Evolutionary conservation across 2,329 filamentous ascomycete genomes (phyloP), one percentile per base, ranked within the genome.

Genomic region (Pseudogymnoascus pannorum): DNA sequence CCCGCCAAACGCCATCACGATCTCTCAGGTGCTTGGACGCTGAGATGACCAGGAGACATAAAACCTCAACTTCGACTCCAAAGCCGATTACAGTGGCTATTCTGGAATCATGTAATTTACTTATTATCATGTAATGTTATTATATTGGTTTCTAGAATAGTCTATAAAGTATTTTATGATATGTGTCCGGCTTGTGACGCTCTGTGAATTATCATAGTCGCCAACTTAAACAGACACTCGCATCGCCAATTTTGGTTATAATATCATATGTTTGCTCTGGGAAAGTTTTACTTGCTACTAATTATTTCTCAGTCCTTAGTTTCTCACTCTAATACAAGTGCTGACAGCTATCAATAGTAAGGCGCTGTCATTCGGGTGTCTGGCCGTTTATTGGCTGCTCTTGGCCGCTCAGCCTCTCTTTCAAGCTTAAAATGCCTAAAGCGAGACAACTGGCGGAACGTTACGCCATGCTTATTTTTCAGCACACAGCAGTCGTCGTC

Each of bases 391-490:
- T 29, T 51, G 44, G 44, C 24, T 51, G 44, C 16, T 29, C 22
- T 11, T 29, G 22, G 22, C 14, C 4, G n/a, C n/a, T 54, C 48
- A 54, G 48, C 48, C 48, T 31, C 16, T 18, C 26, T 14, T 54
- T 54, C 48, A 54, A 54, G n/a, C 48, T 31, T 54, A 20, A 54
- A 54, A 2, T 31, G 26, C 24, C 26, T 18, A 54, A 54, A 54
- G 26, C 48, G 26, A 54, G n/a, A 31, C 26, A 29, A 8, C n/a
- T 18, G 26, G 8, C 44, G 48, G 48, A 31, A 54, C 2, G 48
- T 54, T 54, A 3, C 9, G 8, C 48, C 48, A 54, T 54, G 48
- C 48, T 54, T 54, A 54, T 54, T 54, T 51, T 11, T 54, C 26
- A 54, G 26, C 48, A 54, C 44, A 12, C n/a, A 5, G 20, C 18